Evolutionary conservation across 345 rosid species (phyloP).

Genomic region (Populus tremula): DNA sequence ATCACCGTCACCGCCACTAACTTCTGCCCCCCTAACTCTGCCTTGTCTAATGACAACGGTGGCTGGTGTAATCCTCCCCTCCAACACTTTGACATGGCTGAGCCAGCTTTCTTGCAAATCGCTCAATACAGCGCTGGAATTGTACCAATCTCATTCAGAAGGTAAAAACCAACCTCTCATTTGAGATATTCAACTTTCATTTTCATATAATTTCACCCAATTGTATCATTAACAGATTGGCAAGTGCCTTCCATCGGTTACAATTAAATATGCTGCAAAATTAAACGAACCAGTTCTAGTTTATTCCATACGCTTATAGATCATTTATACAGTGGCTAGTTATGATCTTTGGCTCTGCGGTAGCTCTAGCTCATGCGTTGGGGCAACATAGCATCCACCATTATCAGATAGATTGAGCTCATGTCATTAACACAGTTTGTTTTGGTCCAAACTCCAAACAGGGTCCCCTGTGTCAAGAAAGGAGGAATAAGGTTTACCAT

Average conservation of each 20-base stretch:
- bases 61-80: slow-evolving; percentile 99
- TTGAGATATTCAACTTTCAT: neutral
- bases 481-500: slow-evolving; percentile 87
- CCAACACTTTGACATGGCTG: slow-evolving; percentile 90
- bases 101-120: slow-evolving; percentile 87
- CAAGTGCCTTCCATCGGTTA: no score
- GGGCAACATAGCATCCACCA: no score
- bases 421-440: neutral
- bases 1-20: slow-evolving; percentile 32
- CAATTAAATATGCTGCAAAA: no score
- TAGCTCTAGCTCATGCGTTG: no score
- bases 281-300: no score
- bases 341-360: no score
- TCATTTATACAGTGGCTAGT: neutral
- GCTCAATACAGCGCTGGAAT: slow-evolving; percentile 95
- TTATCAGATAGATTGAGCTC: neutral
- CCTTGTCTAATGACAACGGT: slow-evolving; percentile 70
- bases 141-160: slow-evolving; percentile 82
- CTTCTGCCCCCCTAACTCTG: slow-evolving; percentile 73
- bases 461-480: slow-evolving; percentile 81
- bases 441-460: slow-evolving; percentile 22
- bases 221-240: no score
- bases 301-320: neutral
- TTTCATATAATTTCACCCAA: neutral
- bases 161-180: slow-evolving; percentile 30